Base-by-base conservation (phyloP, 179 eudicot genomes). In the Gypsophila paniculata region DNA sequence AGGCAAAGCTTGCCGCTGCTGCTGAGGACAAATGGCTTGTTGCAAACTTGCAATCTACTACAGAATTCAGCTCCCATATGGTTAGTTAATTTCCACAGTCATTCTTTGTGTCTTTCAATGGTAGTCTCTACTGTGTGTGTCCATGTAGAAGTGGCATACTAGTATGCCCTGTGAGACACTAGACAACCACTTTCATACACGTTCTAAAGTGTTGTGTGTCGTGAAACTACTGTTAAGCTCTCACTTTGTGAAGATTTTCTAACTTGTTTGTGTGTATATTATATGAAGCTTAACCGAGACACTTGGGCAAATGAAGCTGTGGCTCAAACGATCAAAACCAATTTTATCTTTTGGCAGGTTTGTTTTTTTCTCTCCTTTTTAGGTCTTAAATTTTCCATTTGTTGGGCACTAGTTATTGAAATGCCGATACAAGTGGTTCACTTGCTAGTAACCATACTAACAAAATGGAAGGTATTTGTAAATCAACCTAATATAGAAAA, bases 291-390 rank as follows among this genome's bases (percentile, higher is more conserved):
- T 68, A 94, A 94, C 78, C 88, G 99, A 36, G 99, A 92, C 79
- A 94, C 99, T 66, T 94, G 99, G 99, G 95, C 95, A 34, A 91
- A 94, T 92, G 99, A 91, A 75, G 96, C 99, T 82, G 95, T 90
- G 73, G 88, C 95, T 71, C 97, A 94, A 81, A 92, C 95, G 49
- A 88, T 94, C 80, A 87, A 85, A 73, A 84, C 85, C 55, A 90
- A 91, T 82, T 92, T 94, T 72, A 84, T 94, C 83, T 94, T 94
- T 78, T 94, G 99, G 99, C 99, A 94, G 95, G 99, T 78, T 61
- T 36, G 52, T 18, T 36, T 26, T 10, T 19, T n/a, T 38, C 15
- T 58, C 64, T 32, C 34, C 61, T 54, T 46, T 42, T 17, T 42
- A 55, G 42, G 10, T n/a, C 60, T 63, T 19, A 3, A 22, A 23